Base-by-base conservation (phyloP, 371 early-diverging fungal genomes). In the Dichotomocladium elegans region DNA sequence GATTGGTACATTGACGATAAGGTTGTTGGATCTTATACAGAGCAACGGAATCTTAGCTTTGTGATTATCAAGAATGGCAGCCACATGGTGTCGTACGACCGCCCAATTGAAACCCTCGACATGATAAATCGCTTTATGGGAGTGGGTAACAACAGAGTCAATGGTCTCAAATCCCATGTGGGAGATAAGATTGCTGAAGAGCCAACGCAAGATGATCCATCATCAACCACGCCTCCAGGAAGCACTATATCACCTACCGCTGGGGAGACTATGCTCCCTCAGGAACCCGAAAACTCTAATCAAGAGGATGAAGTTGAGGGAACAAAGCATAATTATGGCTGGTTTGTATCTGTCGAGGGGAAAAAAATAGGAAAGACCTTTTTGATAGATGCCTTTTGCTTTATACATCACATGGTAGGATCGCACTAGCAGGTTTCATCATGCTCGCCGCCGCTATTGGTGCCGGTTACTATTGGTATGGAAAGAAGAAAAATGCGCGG, bases 71-170 rank as follows among this genome's bases (percentile, higher is more conserved):
- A 80, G 44, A 80, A 89, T 53, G 86, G 86, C 9, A 85, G 85
- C 29, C 94, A 93, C 60, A 93, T 93, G 94, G 85, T 85, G 0
- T 86, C 92, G 19, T 82, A 89, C 28, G 92, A 92, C 57, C 55
- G 68, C 31, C 89, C 91, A 0, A 31, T 67, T 12, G 87, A 72
- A 27, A 69, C 84, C 11, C 51, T 85, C 35, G 90, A 86, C 47
- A 83, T 92, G 81, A 83, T 90, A 45, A 86, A 90, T 60, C 73
- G 88, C 29, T 83, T 89, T 42, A 82, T 92, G 55, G 77, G 84
- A n/a, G 79, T 79, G 10, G 69, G 70, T 19, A 61, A 63, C 46
- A 60, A 63, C 22, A 28, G 48, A 15, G 71, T 72, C 2, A 58
- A 61, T 9, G 75, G 73, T 1, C 31, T 31, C 27, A 43, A 53